Conservation (phyloP, 352 stramenopile genomes). For the Phytophthora colocasiae region DNA sequence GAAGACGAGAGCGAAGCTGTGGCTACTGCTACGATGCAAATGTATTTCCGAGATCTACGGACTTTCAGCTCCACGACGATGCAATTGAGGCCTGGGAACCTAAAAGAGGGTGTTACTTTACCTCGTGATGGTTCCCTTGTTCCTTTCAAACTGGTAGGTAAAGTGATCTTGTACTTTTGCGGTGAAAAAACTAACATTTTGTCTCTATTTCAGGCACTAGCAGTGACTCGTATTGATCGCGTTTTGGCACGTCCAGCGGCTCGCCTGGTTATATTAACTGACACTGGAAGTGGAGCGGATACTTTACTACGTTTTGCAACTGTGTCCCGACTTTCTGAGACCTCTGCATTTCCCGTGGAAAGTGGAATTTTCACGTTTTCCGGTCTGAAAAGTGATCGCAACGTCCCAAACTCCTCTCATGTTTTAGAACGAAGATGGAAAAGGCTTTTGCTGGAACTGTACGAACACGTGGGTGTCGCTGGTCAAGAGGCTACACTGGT, state of each 20-base stretch:
- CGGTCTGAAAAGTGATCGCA: conserved; percentile 28
- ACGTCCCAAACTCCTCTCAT: neutral
- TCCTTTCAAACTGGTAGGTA: conserved; percentile 46
- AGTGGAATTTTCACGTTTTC: conserved; percentile 37
- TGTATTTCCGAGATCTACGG: conserved; percentile 42
- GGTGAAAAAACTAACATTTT: too few species aligned
- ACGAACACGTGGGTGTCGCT: conserved; percentile 60
- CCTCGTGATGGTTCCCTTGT: conserved; percentile 33
- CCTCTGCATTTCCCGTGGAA: neutral
- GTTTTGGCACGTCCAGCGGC: conserved; percentile 45
- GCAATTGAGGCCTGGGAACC: neutral
- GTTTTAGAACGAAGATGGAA: conserved; percentile 45
- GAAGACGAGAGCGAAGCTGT: conserved; percentile 31
- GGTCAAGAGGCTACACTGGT: conserved; percentile 66
- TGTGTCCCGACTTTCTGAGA: conserved; percentile 2
- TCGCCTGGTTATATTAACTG: conserved; percentile 46
- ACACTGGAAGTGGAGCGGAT: conserved; percentile 39
- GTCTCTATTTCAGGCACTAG: conserved; percentile 24
- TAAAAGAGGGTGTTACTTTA: neutral
- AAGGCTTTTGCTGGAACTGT: conserved; percentile 50
- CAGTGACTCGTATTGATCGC: conserved; percentile 44
- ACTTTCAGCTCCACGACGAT: conserved; percentile 27
- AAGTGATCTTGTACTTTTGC: neutral
- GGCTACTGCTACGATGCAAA: conserved; percentile 27
- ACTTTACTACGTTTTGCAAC: conserved; percentile 45